These are phyloP conservation scores for Prunus yedoensis DNA, from an alignment of 331 rosid species.

Conservation along the genomic window DNA sequence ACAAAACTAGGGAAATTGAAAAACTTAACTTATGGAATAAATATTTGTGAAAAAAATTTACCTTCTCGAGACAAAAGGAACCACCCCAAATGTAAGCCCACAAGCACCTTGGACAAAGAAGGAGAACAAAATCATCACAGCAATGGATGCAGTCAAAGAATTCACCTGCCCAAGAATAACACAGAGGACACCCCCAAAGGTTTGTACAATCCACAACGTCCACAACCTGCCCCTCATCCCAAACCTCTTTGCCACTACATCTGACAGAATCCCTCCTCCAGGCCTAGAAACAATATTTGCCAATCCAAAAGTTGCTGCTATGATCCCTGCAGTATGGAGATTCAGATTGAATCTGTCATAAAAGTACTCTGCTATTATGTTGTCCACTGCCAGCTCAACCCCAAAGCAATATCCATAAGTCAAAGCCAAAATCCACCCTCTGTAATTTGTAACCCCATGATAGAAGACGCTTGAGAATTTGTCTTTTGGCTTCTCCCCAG, in stretches of 20 bases:
- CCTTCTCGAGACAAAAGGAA: constrained; percentile 96
- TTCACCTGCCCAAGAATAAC: constrained; percentile 60
- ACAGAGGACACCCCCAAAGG: constrained; percentile 75
- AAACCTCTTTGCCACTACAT: constrained; percentile 53
- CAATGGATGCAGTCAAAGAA: constrained; percentile 54
- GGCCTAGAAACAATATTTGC: constrained; percentile 80
- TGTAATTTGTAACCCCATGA: constrained; percentile 62
- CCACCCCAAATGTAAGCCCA: constrained; percentile 95
- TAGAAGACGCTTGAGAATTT: constrained; percentile 49
- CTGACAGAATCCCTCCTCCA: constrained; percentile 75
- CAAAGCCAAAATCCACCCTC: constrained; percentile 87
- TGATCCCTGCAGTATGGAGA: constrained; percentile 73
- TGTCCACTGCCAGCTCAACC: constrained; percentile 78
- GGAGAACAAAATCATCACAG: constrained; percentile 77
- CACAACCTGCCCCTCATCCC: constrained; percentile 96
- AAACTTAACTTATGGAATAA: neutral
- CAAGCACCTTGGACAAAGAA: constrained; percentile 90
- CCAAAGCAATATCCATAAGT: constrained; percentile 96
- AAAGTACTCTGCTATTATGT: constrained; percentile 82
- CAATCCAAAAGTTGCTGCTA: constrained; percentile 87
- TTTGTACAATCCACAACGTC: constrained; percentile 77
- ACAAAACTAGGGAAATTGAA: too few species aligned
- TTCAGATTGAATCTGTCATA: constrained; percentile 74
- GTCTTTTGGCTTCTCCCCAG: constrained; percentile 69
- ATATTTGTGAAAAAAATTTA: constrained; percentile 11